phyloP scores from a whole-genome alignment of 768 basidiomycete genomes.

The Cubamyces sp. region DNA sequence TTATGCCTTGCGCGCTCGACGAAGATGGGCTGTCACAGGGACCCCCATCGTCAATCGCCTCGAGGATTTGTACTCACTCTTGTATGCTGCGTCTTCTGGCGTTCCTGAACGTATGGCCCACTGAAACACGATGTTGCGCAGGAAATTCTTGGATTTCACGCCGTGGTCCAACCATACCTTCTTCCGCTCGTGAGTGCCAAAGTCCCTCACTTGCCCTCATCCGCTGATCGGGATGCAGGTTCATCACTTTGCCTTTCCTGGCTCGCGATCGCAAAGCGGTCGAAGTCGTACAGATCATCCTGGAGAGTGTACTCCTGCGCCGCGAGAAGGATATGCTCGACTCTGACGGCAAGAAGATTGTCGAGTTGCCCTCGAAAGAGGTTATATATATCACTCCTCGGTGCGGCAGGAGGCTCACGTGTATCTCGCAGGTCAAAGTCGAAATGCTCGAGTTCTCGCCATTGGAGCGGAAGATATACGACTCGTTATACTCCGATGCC shows the following conservation, averaged over 20 bases:
- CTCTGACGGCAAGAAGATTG: conserved; percentile 82
- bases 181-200: conserved; percentile 76
- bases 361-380: conserved; percentile 87
- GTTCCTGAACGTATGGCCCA: background rate
- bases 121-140: conserved; percentile 33
- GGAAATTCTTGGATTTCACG: conserved; percentile 76
- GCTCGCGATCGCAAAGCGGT: conserved; percentile 91
- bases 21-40: conserved; percentile 92
- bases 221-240: conserved; percentile 46
- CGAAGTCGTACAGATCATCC: conserved; percentile 92
- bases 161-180: conserved; percentile 86
- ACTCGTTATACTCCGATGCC: conserved; percentile 79
- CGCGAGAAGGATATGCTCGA: conserved; percentile 95
- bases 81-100: conserved; percentile 43
- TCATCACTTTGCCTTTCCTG: conserved; percentile 91
- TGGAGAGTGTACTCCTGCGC: conserved; percentile 84
- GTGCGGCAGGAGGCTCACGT: conserved; percentile 1
- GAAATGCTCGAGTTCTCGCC: conserved; percentile 82
- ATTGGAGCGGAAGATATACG: conserved; percentile 85
- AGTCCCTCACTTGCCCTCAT: background rate
- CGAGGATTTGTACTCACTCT: conserved; percentile 87
- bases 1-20: conserved; percentile 76
- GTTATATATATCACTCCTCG: conserved; percentile 38
- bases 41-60: conserved; percentile 96
- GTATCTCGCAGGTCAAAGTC: conserved; percentile 53